phyloP scores from a whole-genome alignment of 805 yeast genomes.

The Isabelozyma pseudorhagii region DNA sequence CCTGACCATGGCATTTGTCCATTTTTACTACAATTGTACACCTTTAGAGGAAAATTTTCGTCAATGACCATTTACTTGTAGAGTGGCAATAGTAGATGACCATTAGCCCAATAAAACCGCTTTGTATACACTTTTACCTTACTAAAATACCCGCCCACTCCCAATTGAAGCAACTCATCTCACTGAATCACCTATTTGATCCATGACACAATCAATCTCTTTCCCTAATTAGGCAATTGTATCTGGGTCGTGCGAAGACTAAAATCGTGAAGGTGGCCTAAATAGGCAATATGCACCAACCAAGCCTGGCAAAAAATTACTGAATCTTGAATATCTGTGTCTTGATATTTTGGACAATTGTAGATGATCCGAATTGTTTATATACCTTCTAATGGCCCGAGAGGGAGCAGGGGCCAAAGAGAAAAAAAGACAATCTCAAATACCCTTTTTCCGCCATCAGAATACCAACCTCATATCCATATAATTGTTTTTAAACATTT shows the following conservation, averaged over 20 bases:
- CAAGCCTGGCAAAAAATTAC: neutral
- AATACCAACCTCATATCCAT: neutral
- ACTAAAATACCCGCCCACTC: too few relatives aligned
- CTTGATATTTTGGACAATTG: neutral
- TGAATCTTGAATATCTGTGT: neutral
- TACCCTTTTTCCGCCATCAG: neutral
- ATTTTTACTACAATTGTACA: too few relatives aligned
- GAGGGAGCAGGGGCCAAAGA: neutral
- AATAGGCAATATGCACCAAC: neutral
- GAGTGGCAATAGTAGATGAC: too few relatives aligned
- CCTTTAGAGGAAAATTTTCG: too few relatives aligned
- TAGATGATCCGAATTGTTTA: neutral
- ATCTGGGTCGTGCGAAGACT: neutral
- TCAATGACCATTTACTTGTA: too few relatives aligned
- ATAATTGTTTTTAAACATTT: neutral
- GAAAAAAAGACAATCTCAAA: neutral
- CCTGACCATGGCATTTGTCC: too few relatives aligned
- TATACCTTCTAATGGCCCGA: neutral
- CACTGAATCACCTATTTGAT: neutral
- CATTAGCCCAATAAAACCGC: too few relatives aligned
- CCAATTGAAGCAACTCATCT: too few relatives aligned
- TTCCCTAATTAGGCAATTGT: neutral
- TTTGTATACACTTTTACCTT: too few relatives aligned
- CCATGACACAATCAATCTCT: neutral
- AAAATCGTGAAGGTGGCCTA: neutral